A percentile compares a stretch with the other conserved stretches of the same genome.
Evolutionary conservation across 2,329 filamentous ascomycete genomes (phyloP).

Genomic region (Beauveria sp.): DNA sequence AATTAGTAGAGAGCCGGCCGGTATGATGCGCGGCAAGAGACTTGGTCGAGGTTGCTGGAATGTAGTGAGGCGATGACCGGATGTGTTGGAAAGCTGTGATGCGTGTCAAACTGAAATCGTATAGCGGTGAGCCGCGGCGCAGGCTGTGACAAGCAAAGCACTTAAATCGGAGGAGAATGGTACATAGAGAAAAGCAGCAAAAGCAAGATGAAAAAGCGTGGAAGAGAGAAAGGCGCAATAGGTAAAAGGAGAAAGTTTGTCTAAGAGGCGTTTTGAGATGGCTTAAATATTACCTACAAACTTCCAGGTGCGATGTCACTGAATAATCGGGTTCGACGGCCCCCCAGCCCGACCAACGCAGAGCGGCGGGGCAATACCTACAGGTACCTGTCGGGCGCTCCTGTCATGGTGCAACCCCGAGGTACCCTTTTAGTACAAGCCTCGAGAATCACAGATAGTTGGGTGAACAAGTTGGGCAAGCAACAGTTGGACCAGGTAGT

Average conservation of each 20-base stretch:
- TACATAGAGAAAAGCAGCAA: neutral
- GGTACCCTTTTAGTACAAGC: neutral
- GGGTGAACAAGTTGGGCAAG: neutral
- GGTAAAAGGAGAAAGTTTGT: neutral
- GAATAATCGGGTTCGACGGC: constrained; percentile 1
- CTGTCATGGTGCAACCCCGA: neutral
- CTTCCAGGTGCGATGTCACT: neutral
- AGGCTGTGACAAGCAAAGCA: neutral
- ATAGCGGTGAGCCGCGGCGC: neutral
- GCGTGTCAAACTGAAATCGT: neutral
- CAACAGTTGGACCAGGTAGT: neutral
- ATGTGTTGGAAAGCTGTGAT: neutral
- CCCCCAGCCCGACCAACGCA: neutral
- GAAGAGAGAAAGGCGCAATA: neutral
- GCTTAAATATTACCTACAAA: neutral
- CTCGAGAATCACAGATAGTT: neutral
- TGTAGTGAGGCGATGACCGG: neutral
- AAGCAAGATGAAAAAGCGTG: neutral
- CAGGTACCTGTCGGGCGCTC: neutral
- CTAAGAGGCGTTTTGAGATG: neutral
- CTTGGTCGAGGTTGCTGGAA: neutral
- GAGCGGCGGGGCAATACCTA: neutral
- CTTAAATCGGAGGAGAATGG: neutral
- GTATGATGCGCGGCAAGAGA: neutral
- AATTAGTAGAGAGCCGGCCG: neutral